Conservation (phyloP, 441 rosid genomes). For the Adansonia rubrostipa region DNA sequence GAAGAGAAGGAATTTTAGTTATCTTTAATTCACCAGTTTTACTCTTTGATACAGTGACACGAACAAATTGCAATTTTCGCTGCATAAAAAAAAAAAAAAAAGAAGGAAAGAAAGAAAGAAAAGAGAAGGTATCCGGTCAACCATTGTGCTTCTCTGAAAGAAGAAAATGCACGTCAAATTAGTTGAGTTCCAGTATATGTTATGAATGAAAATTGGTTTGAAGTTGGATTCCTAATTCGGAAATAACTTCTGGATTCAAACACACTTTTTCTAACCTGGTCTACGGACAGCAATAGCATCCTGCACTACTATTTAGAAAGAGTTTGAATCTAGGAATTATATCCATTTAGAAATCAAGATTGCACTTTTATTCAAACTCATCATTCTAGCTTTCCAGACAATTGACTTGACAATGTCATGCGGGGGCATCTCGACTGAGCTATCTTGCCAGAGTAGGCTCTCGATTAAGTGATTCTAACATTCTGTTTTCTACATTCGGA, state of each 20-base stretch:
- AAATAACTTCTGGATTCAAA: conserved; percentile 1
- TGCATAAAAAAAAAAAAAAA: not conserved
- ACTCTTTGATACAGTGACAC: not conserved
- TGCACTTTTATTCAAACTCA: not conserved
- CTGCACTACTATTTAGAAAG: not conserved
- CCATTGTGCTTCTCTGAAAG: not conserved
- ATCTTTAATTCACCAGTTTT: not conserved
- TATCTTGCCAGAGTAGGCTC: not conserved
- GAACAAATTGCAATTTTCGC: not conserved
- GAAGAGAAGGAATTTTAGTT: not conserved
- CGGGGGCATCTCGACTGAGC: not conserved
- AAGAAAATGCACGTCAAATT: not conserved
- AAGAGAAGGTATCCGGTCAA: not conserved
- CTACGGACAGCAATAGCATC: not conserved
- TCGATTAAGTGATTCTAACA: not conserved
- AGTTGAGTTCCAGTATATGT: not conserved
- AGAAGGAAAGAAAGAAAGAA: no score
- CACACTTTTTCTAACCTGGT: not conserved
- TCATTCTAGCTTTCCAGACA: not conserved
- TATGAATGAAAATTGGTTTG: not conserved
- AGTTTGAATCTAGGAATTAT: not conserved
- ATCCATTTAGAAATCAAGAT: not conserved
- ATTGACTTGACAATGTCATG: not conserved
- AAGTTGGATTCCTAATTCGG: not conserved
- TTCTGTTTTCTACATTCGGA: not conserved